These are phyloP conservation scores for Dothideomycetes sp. DNA, from an alignment of 2,329 filamentous ascomycete species.

Conservation along the genomic window DNA sequence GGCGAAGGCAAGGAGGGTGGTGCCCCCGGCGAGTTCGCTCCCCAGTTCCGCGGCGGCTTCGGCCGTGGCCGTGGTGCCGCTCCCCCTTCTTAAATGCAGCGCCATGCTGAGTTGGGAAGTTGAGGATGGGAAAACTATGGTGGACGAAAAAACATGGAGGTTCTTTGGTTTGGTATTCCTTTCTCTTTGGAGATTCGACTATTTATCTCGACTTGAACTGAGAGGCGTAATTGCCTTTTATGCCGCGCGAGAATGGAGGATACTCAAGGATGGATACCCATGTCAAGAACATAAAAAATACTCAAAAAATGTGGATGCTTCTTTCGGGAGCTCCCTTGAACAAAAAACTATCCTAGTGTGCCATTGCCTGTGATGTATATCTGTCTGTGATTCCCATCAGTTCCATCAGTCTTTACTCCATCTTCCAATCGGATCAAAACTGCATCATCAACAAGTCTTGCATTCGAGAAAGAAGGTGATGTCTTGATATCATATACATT, in stretches of 20 bases:
- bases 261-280: not conserved
- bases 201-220: not conserved
- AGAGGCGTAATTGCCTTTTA: too few relatives aligned
- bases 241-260: not conserved
- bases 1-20: conserved; percentile 69
- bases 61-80: conserved; percentile 75
- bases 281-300: not conserved
- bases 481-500: not conserved
- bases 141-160: not conserved
- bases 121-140: not conserved
- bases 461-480: not conserved
- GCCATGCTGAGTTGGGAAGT: not conserved
- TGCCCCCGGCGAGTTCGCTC: conserved; percentile 85
- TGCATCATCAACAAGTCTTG: too few relatives aligned
- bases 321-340: not conserved
- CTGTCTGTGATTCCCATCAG: not conserved
- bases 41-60: conserved; percentile 53
- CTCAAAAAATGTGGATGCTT: not conserved
- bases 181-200: not conserved
- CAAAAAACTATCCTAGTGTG: not conserved
- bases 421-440: too few relatives aligned
- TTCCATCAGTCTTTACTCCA: not conserved
- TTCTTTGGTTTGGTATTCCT: not conserved
- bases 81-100: conserved; percentile 30
- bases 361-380: not conserved